A percentile compares a stretch with the other conserved stretches of the same genome.
phyloP scores from a whole-genome alignment of 139 green algal species.

The Spirogloea muscicola region DNA sequence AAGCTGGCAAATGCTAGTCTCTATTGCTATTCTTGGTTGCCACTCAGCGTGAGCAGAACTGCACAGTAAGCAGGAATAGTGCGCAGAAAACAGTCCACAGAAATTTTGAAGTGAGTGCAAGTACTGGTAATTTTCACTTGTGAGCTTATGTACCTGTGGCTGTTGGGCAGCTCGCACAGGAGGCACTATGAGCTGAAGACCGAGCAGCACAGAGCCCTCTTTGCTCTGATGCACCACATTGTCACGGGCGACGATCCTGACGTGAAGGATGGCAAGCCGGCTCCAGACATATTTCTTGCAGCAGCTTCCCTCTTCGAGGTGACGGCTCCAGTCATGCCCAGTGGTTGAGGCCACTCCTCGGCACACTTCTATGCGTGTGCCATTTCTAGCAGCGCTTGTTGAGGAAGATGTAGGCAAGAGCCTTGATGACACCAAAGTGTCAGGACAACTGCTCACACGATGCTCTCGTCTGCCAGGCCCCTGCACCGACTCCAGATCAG shows the following conservation, averaged over 20 bases:
- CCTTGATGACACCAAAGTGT: no score
- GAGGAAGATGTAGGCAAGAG: no score
- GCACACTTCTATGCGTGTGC: neutral
- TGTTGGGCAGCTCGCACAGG: conserved; percentile 48
- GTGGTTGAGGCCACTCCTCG: neutral
- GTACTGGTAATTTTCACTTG: no score
- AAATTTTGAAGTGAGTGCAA: no score
- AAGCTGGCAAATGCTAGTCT: no score
- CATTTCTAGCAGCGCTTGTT: neutral
- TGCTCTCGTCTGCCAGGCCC: neutral
- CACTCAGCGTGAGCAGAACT: no score
- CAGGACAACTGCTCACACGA: neutral
- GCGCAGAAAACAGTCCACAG: no score
- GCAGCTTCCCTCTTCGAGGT: conserved; percentile 54
- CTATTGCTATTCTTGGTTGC: no score
- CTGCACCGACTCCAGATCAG: conserved; percentile 13
- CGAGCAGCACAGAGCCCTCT: conserved; percentile 60
- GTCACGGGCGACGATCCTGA: conserved; percentile 52
- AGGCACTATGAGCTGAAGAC: conserved; percentile 78
- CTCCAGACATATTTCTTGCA: conserved; percentile 76
- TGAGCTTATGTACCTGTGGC: no score
- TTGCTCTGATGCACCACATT: conserved; percentile 63
- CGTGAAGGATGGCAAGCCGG: conserved; percentile 65
- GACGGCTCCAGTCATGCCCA: neutral
- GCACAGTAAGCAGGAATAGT: no score